Evolutionary conservation across 202 grass and related monocot genomes (phyloP).

Genomic region (Carex sylvatica): DNA sequence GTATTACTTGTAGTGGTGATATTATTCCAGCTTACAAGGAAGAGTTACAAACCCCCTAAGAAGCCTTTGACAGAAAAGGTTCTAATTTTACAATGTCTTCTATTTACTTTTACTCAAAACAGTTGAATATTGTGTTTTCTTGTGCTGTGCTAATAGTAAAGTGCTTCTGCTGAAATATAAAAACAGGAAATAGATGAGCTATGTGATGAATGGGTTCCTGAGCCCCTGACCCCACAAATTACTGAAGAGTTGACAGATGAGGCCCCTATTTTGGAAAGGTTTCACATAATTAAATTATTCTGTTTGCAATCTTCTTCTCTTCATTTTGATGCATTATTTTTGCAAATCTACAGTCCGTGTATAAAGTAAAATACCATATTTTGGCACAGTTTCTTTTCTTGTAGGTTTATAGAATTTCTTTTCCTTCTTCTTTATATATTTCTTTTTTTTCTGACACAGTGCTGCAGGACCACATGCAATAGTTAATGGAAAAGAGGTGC

Average conservation of each 20-base stretch:
- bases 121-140: not conserved
- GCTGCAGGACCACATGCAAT: constrained; percentile 82
- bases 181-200: constrained; percentile 90
- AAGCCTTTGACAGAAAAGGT: constrained; percentile 90
- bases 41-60: constrained; percentile 94
- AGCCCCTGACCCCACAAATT: constrained; percentile 76
- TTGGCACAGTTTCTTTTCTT: not conserved
- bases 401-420: not conserved
- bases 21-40: constrained; percentile 87
- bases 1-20: constrained; percentile 83
- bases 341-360: not conserved
- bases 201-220: constrained; percentile 91
- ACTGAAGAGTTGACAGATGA: constrained; percentile 47
- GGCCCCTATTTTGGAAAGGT: constrained; percentile 78
- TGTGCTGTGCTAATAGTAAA: constrained; percentile 11
- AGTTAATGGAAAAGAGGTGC: constrained; percentile 85
- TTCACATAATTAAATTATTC: constrained; percentile 24
- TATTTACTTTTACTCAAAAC: not conserved
- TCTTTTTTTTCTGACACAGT: constrained; percentile 41
- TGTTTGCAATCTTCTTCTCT: not conserved
- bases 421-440: constrained; percentile 3
- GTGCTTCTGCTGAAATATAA: constrained; percentile 27
- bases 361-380: not conserved
- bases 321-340: not conserved
- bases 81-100: not conserved